Percentiles rank a stretch among this genome's conserved stretches.
phyloP scores from a whole-genome alignment of 2,329 filamentous ascomycete species.

The Fonsecaea multimorphosa region DNA sequence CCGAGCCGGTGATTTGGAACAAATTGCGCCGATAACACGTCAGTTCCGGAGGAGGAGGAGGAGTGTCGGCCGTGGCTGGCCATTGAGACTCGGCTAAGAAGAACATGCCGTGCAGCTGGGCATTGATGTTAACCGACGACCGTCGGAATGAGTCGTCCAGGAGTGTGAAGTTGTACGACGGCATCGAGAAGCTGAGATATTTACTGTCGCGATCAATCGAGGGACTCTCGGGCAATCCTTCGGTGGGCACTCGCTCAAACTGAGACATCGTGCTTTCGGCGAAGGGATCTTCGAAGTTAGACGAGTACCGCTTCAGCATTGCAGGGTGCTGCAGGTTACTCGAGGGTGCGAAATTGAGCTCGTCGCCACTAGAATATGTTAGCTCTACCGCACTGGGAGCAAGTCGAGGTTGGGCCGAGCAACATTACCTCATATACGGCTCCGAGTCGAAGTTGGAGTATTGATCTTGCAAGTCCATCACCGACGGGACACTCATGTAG shows the following conservation, averaged over 20 bases:
- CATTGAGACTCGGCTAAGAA: conserved; percentile 70
- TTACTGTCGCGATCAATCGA: conserved; percentile 71
- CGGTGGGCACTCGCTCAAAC: conserved; percentile 53
- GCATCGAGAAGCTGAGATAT: conserved; percentile 74
- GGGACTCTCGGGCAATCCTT: conserved; percentile 57
- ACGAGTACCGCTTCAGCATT: conserved; percentile 58
- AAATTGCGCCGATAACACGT: conserved; percentile 96
- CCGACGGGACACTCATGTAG: conserved; percentile 57
- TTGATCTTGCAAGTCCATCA: conserved; percentile 63
- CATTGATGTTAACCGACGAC: conserved; percentile 63
- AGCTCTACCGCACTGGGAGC: conserved; percentile 14
- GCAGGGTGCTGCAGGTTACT: conserved; percentile 46
- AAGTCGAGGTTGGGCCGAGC: conserved; percentile 11
- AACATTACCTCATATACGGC: conserved; percentile 63
- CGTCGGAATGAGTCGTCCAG: conserved; percentile 65
- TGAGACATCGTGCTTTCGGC: conserved; percentile 54
- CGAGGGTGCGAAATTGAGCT: conserved; percentile 56
- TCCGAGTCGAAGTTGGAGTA: conserved; percentile 66
- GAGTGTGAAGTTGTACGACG: conserved; percentile 65
- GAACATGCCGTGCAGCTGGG: conserved; percentile 72
- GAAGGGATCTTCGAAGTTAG: conserved; percentile 58
- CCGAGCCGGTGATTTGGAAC: conserved; percentile 91
- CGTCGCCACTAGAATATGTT: conserved; percentile 55
- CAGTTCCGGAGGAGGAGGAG: conserved; percentile 70
- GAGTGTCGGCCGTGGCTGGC: conserved; percentile 62